Percentiles rank a stretch among this genome's conserved stretches.
Evolutionary conservation across 2,329 filamentous ascomycete genomes (phyloP).

Genomic region (Periconia digitata): DNA sequence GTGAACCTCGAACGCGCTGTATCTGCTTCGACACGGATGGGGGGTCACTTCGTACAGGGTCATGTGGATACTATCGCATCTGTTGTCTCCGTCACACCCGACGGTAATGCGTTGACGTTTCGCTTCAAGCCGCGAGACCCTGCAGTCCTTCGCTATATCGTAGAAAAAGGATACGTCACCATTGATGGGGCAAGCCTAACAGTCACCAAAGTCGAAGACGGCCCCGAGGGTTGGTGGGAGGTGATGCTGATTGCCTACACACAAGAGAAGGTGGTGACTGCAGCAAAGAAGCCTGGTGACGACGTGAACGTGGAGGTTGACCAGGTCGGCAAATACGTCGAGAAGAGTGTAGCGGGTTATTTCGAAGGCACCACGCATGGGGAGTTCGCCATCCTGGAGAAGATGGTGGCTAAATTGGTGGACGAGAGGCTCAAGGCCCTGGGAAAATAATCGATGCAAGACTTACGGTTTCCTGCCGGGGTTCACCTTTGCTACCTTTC

Average conservation of each 20-base stretch:
- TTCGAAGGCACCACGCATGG: slow-evolving; percentile 62
- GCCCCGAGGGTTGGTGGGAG: slow-evolving; percentile 80
- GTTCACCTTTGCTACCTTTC: too few species aligned
- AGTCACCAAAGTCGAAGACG: slow-evolving; percentile 81
- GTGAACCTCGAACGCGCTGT: slow-evolving; percentile 97
- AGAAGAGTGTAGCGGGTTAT: slow-evolving; percentile 86
- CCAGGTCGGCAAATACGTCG: slow-evolving; percentile 81
- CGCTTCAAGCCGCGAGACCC: slow-evolving; percentile 72
- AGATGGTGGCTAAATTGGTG: slow-evolving; percentile 67
- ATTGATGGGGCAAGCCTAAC: slow-evolving; percentile 95
- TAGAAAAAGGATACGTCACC: slow-evolving; percentile 95
- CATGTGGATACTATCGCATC: slow-evolving; percentile 90
- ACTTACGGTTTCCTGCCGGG: too few species aligned
- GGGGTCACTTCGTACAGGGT: slow-evolving; percentile 96
- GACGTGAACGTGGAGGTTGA: slow-evolving; percentile 92
- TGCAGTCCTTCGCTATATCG: slow-evolving; percentile 78
- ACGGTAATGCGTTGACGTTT: slow-evolving; percentile 89
- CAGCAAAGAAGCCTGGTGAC: slow-evolving; percentile 75
- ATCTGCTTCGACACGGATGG: slow-evolving; percentile 89
- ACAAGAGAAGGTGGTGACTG: slow-evolving; percentile 85
- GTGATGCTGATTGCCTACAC: slow-evolving; percentile 98
- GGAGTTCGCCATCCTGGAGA: slow-evolving; percentile 53
- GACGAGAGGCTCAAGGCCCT: slow-evolving; percentile 63
- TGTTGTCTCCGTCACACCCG: slow-evolving; percentile 70
- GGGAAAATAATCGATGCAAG: slow-evolving; percentile 36